These are phyloP conservation scores for Davidsoniella australis DNA, from an alignment of 2,329 filamentous ascomycete species.

Conservation along the genomic window DNA sequence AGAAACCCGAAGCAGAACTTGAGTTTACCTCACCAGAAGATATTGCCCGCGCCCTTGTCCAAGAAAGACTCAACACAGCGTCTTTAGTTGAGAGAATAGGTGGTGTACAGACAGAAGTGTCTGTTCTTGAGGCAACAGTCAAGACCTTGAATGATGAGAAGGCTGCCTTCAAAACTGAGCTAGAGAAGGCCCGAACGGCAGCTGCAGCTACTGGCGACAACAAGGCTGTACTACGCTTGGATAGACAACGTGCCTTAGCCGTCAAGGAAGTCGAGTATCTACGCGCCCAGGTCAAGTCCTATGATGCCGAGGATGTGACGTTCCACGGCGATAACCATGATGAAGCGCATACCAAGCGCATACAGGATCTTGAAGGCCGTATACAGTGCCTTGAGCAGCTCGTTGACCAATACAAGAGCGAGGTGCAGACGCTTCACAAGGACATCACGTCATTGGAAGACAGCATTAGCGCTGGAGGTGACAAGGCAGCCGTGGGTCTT, in stretches of 20 bases:
- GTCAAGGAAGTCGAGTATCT: constrained; percentile 90
- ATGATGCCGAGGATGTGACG: constrained; percentile 75
- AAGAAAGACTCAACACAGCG: constrained; percentile 65
- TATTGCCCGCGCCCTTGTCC: constrained; percentile 66
- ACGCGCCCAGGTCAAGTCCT: constrained; percentile 74
- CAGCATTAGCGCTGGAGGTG: constrained; percentile 28
- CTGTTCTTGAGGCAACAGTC: constrained; percentile 61
- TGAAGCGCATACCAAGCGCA: constrained; percentile 5
- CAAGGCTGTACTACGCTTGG: constrained; percentile 57
- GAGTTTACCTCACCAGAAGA: constrained; percentile 81
- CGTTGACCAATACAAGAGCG: constrained; percentile 69
- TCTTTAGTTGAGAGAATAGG: constrained; percentile 70
- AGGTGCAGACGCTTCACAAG: constrained; percentile 56
- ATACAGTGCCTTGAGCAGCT: constrained; percentile 64
- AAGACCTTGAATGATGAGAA: constrained; percentile 56
- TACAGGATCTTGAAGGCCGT: constrained; percentile 36
- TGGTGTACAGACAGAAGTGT: constrained; percentile 57
- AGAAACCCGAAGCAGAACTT: constrained; percentile 40
- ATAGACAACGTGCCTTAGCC: constrained; percentile 70
- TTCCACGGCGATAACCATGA: constrained; percentile 47
- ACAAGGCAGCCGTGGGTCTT: constrained; percentile 13
- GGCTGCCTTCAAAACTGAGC: constrained; percentile 42
- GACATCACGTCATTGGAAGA: constrained; percentile 54
- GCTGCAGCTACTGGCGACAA: constrained; percentile 35
- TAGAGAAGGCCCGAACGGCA: constrained; percentile 49